These are phyloP conservation scores for Amphirosellinia nigrospora DNA, from an alignment of 495 filamentous ascomycete genomes.

Conservation along the genomic window DNA sequence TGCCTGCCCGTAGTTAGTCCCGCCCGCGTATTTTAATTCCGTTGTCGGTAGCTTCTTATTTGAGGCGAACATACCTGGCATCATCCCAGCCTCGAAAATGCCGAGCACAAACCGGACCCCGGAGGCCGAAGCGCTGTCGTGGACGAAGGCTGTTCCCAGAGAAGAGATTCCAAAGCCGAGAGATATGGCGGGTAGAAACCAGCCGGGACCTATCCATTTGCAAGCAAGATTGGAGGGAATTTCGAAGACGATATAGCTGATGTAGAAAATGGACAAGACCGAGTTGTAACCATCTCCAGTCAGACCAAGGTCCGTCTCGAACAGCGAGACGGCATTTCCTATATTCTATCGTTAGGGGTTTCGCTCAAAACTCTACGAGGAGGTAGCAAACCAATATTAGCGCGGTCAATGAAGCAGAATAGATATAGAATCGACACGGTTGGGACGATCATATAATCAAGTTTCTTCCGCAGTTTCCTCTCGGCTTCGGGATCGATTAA, in stretches of 20 bases:
- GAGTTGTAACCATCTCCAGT: conserved; percentile 72
- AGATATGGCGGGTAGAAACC: conserved; percentile 67
- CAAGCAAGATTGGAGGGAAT: conserved; percentile 69
- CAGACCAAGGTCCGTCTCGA: conserved; percentile 66
- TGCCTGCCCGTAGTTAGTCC: conserved; percentile 41
- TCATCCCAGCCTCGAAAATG: conserved; percentile 70
- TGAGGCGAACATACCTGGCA: conserved; percentile 54
- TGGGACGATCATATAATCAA: conserved; percentile 60
- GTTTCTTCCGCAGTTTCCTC: conserved; percentile 57
- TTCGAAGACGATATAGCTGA: conserved; percentile 74
- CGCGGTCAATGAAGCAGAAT: conserved; percentile 68
- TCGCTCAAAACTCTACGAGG: not conserved
- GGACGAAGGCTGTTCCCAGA: conserved; percentile 49
- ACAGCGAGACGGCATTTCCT: conserved; percentile 63
- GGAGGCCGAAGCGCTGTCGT: conserved; percentile 43
- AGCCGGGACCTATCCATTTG: conserved; percentile 66
- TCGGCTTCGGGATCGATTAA: conserved; percentile 66
- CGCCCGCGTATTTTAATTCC: not conserved
- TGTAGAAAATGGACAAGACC: conserved; percentile 67
- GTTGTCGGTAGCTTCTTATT: not conserved
- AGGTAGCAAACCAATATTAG: conserved; percentile 62
- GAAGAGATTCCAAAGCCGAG: conserved; percentile 53
- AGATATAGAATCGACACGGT: conserved; percentile 63
- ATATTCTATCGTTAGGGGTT: not conserved
- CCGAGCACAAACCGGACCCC: conserved; percentile 64